Evolutionary conservation across 2,329 filamentous ascomycete species (phyloP).

Genomic region (Ceratocystis huliohia): DNA sequence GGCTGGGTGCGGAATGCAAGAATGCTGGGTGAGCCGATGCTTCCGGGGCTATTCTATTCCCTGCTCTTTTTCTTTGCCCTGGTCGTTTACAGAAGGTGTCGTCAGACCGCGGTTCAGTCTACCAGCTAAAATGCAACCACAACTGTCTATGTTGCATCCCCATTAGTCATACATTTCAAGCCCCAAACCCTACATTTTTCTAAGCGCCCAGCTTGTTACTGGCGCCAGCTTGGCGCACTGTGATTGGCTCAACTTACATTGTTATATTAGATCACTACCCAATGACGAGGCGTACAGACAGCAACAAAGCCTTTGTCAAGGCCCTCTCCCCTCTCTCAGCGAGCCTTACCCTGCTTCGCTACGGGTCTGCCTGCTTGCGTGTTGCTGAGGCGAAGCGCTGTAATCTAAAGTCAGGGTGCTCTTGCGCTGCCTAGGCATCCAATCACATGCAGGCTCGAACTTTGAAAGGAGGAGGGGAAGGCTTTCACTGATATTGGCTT

Average conservation of each 20-base stretch:
- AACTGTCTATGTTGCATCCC: not conserved
- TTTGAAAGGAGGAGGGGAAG: not conserved
- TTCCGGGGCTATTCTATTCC: not conserved
- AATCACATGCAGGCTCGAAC: not conserved
- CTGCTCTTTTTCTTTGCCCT: not conserved
- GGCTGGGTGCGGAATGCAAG: not conserved
- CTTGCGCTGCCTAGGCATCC: not conserved
- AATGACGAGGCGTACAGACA: not conserved
- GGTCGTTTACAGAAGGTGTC: not conserved
- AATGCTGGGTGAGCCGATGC: not conserved
- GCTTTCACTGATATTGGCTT: not conserved
- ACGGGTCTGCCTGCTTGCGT: too few relatives aligned
- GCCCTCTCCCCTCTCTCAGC: not conserved
- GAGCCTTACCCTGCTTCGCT: too few relatives aligned
- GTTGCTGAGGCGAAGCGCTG: not conserved
- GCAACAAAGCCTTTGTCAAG: not conserved
- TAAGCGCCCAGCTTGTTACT: not conserved
- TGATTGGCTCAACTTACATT: conserved; percentile 4
- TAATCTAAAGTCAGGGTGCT: not conserved
- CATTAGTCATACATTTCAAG: not conserved
- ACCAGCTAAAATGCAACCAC: not conserved
- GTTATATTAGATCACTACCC: not conserved
- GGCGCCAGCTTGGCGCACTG: not conserved
- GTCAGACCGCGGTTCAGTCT: too few relatives aligned
- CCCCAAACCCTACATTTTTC: not conserved